Conservation (phyloP, 331 rosid species). For the Acacia pycnantha region DNA sequence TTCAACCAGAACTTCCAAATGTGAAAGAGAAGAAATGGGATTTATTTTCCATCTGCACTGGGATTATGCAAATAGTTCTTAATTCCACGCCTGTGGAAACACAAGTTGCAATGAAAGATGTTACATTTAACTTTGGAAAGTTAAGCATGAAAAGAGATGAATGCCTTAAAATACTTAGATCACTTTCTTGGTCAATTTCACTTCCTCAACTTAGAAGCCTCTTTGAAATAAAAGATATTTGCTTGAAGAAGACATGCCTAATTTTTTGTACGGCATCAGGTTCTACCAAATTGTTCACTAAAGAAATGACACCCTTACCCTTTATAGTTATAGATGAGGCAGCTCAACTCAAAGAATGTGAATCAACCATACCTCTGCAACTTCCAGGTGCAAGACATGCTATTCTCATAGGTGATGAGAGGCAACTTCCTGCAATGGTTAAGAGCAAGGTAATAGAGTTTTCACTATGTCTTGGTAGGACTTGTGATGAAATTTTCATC, state of each 20-base stretch:
- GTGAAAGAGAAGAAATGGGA: not conserved
- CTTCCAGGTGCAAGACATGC: not conserved
- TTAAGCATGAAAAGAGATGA: not conserved
- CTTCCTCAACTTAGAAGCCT: not conserved
- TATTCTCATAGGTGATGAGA: not conserved
- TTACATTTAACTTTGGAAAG: not conserved
- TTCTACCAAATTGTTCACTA: not conserved
- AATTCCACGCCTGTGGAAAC: not conserved
- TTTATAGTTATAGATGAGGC: not conserved
- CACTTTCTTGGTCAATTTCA: not conserved
- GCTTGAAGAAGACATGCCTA: not conserved
- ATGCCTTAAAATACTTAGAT: not conserved
- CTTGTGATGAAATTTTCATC: not conserved
- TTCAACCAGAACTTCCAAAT: not conserved
- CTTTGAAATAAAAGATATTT: not conserved
- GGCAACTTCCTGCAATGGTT: slow-evolving; percentile 61
- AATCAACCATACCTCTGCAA: not conserved
- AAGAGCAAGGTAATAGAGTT: slow-evolving; percentile 50
- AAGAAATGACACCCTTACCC: not conserved
- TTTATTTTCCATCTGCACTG: not conserved
- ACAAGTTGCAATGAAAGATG: not conserved
- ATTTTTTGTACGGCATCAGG: not conserved
- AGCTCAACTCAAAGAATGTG: not conserved
- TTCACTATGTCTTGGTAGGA: not conserved
- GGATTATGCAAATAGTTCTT: not conserved